Base-by-base conservation (phyloP, 2,329 filamentous ascomycete genomes). In the Verticillium longisporum region DNA sequence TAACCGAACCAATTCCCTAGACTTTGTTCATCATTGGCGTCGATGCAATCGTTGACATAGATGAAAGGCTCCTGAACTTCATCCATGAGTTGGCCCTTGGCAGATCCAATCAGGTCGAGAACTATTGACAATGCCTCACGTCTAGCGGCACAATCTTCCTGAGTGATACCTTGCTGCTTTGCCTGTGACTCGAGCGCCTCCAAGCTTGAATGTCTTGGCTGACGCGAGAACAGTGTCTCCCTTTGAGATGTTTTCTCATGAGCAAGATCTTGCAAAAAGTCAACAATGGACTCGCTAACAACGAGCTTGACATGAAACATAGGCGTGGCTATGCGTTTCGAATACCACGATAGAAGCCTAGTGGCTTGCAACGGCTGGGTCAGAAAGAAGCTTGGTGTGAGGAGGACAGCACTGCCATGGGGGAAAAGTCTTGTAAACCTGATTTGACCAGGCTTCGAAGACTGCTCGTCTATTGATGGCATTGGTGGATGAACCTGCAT, bases 1-100 rank as follows among this genome's bases (percentile, higher is more conserved):
- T 77, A 82, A 1, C 81, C 83, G 68, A 87, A 88, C 81, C 83
- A 87, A 63, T 86, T 84, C 10, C 88, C 78, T 33, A 88, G 72
- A 61, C 81, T 85, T 66, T 86, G 82, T 67, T 88, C 86, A 63
- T 88, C 84, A 60, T 83, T 82, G 0, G 78, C 75, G 60, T 86
- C 79, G 55, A 88, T 82, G 1, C 64, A 69, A 3, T 73, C 66
- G 14, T 78, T 77, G 0, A 80, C 81, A 67, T 77, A 80, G 1
- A 81, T 68, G 6, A 87, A 66, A 3, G 77, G 73, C 26, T 68
- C 70, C 6, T 68, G 64, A 6, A 74, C 71, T 60, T 75, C 74
- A 36, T 72, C 69, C 26, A 72, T 68, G 15, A 70, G 71, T 14
- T 72, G 65, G 11, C 68, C 63, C 34, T 71, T 65, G 26, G n/a